A percentile compares a stretch with the other conserved stretches of the same genome.
Conservation (phyloP, 228 moss, liverwort and hornwort genomes). For the Sphagnum magellanicum region DNA sequence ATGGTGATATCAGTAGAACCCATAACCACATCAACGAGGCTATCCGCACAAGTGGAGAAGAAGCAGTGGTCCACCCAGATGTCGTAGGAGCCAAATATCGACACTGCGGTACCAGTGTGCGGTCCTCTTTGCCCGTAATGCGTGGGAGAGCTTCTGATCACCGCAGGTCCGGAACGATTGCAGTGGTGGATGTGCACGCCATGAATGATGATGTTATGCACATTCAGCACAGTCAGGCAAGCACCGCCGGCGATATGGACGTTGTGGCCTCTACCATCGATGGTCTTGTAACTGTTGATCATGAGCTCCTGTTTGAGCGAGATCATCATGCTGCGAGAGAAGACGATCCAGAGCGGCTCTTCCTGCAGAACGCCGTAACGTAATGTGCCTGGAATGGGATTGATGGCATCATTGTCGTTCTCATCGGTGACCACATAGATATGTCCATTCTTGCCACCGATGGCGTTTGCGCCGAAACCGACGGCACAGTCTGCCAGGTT, state of each 20-base stretch:
- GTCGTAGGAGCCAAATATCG: slow-evolving; percentile 27
- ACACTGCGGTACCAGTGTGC: slow-evolving; percentile 34
- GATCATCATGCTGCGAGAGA: slow-evolving; percentile 44
- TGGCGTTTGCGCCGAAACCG: slow-evolving; percentile 32
- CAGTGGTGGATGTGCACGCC: slow-evolving; percentile 42
- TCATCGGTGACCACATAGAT: slow-evolving; percentile 45
- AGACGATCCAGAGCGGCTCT: slow-evolving; percentile 47
- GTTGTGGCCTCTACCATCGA: slow-evolving; percentile 35
- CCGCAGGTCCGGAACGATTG: slow-evolving; percentile 34
- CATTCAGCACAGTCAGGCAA: slow-evolving; percentile 21
- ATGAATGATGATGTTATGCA: slow-evolving; percentile 43
- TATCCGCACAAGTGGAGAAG: slow-evolving; percentile 28
- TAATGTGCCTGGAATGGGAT: slow-evolving; percentile 29
- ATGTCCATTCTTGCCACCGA: slow-evolving; percentile 34
- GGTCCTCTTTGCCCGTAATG: slow-evolving; percentile 24
- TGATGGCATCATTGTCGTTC: slow-evolving; percentile 31
- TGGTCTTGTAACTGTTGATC: slow-evolving; percentile 42
- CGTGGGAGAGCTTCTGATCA: slow-evolving; percentile 20
- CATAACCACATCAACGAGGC: slow-evolving; percentile 35
- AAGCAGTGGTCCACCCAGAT: slow-evolving; percentile 45
- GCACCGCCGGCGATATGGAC: slow-evolving; percentile 43
- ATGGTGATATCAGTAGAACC: slow-evolving; percentile 42
- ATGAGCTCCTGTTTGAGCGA: slow-evolving; percentile 42
- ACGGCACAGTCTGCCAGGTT: slow-evolving; percentile 32
- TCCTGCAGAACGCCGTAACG: slow-evolving; percentile 40